Evolutionary conservation across 2,329 filamentous ascomycete species (phyloP).

Genomic region (Aspergillus puulaauensis): DNA sequence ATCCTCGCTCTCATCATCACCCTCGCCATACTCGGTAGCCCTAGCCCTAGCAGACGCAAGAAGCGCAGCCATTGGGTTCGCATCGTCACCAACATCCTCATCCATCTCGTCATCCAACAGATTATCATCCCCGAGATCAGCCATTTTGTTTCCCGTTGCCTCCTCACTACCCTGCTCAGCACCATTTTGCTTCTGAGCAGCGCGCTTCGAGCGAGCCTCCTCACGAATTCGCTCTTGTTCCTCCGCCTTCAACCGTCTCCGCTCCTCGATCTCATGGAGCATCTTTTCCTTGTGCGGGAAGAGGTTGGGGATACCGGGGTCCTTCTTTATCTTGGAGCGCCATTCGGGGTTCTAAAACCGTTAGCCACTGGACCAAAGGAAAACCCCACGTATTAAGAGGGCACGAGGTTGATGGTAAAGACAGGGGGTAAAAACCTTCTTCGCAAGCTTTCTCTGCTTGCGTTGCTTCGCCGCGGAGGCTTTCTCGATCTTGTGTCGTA

Average conservation of each 20-base stretch:
- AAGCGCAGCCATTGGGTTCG: constrained; percentile 50
- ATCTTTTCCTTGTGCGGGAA: constrained; percentile 98
- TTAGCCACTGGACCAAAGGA: constrained; percentile 7
- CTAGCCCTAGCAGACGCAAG: constrained; percentile 45
- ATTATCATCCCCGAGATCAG: constrained; percentile 49
- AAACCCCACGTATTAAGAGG: neutral
- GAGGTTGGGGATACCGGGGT: constrained; percentile 93
- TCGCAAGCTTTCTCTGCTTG: constrained; percentile 83
- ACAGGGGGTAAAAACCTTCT: constrained; percentile 61
- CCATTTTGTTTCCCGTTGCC: constrained; percentile 32
- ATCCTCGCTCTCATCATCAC: constrained; percentile 42
- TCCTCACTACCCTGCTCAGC: constrained; percentile 26
- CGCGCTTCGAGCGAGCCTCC: constrained; percentile 53
- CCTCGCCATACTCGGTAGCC: constrained; percentile 45
- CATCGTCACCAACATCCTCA: constrained; percentile 43
- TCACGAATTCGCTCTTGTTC: constrained; percentile 71
- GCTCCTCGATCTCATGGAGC: constrained; percentile 90
- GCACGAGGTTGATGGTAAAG: neutral
- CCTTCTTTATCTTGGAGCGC: constrained; percentile 93
- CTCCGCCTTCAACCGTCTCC: constrained; percentile 75
- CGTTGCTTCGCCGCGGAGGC: constrained; percentile 84
- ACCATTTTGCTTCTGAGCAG: constrained; percentile 39
- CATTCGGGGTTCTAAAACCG: constrained; percentile 78
- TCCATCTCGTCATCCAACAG: constrained; percentile 49
- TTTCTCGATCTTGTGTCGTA: constrained; percentile 96